Conservation (phyloP, 2,329 filamentous ascomycete species). For the Colletotrichum tropicale region DNA sequence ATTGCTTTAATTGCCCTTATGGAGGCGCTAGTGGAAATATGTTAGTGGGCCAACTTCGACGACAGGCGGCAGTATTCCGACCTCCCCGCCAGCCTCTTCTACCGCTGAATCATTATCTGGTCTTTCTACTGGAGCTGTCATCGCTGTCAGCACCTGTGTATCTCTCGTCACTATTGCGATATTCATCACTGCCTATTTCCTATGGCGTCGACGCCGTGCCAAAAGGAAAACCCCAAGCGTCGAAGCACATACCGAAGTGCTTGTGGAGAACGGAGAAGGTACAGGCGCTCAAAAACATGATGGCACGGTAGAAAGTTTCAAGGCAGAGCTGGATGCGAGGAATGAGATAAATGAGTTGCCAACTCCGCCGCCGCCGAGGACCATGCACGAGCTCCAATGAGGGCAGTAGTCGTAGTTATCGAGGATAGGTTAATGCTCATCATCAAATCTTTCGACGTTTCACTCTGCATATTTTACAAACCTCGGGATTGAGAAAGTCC, state of each 20-base stretch:
- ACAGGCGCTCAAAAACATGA: neutral
- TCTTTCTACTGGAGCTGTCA: neutral
- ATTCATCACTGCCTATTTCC: neutral
- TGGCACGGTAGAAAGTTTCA: neutral
- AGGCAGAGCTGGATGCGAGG: neutral
- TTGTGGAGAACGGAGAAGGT: neutral
- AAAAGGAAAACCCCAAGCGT: neutral
- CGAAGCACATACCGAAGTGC: neutral
- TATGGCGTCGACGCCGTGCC: neutral
- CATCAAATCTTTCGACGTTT: rapidly evolving
- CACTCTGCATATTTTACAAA: neutral
- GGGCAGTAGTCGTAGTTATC: neutral
- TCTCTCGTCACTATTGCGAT: neutral
- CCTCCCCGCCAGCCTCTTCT: neutral
- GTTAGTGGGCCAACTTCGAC: neutral
- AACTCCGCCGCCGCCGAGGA: neutral
- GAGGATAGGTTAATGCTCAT: rapidly evolving
- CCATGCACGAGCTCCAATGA: neutral
- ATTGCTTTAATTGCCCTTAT: too few relatives aligned
- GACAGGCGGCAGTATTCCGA: neutral
- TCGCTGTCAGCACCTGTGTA: neutral
- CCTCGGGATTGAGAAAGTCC: neutral
- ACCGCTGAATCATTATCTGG: neutral
- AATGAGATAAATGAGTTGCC: neutral
- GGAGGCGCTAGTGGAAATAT: too few relatives aligned